Percentiles rank a stretch among this genome's conserved stretches.
Conservation (phyloP, 106 monocot species). For the Dendrobium officinale region DNA sequence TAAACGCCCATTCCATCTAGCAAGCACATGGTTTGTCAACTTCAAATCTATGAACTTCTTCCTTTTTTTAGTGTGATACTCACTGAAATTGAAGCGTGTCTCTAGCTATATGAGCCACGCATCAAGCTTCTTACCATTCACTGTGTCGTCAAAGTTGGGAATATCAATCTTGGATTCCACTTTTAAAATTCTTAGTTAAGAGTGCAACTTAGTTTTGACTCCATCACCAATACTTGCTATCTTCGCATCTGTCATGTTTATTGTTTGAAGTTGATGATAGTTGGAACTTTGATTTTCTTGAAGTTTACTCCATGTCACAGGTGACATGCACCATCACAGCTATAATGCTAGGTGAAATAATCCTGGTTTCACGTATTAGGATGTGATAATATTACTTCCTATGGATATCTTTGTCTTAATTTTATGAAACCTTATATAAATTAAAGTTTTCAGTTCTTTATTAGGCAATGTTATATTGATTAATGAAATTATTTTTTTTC, state of each 20-base stretch:
- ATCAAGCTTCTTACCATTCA: no score
- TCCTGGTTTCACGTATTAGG: background rate
- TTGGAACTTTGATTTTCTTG: background rate
- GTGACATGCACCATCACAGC: background rate
- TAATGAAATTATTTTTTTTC: background rate
- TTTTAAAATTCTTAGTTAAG: background rate
- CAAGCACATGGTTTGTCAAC: background rate
- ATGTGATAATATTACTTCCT: background rate
- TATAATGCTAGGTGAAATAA: background rate
- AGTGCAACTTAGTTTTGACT: background rate
- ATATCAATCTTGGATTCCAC: background rate
- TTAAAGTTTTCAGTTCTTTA: background rate
- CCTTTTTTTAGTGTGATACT: background rate
- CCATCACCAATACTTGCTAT: background rate
- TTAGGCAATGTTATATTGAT: background rate
- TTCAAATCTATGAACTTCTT: background rate
- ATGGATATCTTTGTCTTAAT: background rate
- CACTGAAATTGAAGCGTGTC: background rate
- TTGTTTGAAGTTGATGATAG: background rate
- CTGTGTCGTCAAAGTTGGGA: background rate
- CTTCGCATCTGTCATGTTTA: background rate
- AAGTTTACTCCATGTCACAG: background rate
- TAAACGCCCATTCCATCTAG: background rate
- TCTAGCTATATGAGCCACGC: background rate
- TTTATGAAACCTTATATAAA: no score